Base-by-base conservation (phyloP, 2,329 filamentous ascomycete genomes). In the Colletotrichum siamense region DNA sequence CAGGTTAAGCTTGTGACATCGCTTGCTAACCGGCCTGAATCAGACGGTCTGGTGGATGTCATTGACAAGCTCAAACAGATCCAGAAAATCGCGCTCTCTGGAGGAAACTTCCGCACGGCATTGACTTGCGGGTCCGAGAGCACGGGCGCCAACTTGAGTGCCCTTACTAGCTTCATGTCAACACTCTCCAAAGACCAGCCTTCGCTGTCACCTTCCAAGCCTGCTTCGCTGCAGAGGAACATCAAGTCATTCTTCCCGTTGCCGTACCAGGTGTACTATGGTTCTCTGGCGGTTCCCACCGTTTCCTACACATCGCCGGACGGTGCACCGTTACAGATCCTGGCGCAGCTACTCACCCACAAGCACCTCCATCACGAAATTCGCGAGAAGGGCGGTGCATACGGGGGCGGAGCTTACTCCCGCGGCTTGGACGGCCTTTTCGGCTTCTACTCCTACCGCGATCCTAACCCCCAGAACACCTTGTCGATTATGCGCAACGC, bases 301-400 rank as follows among this genome's bases (percentile, higher is more conserved):
- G 94, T 94, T 0, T 95, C 96, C 0, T 99, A 98, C 85, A 93
- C 92, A 5, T 92, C 95, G 59, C 84, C 92, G 0, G 90, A 94
- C 69, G 93, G 94, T 55, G 95, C 97, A 2, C 91, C 96, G 1
- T 92, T 99, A 18, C 95, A 96, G 81, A 94, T 99, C 55, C 92
- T 99, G 26, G 93, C 96, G 15, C 95, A 98, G 83, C 92, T 99
- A 22, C 91, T 99, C 36, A 99, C 96, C 1, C 96, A 99, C 87
- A 98, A 98, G 85, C 95, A 98, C 82, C 89, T 99, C 32, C 97
- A 99, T 83, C 96, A 98, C 79, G 97, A 99, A 85, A 98, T 99
- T 79, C 95, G 97, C 71, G 97, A 99, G 83, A 99, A 99, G 86
- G 97, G 97, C 36, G 97, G 97, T 49, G 97, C 97, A 0, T 99